Conservation (phyloP, 495 filamentous ascomycete genomes). For the Pseudoneurospora amorphoporcata region DNA sequence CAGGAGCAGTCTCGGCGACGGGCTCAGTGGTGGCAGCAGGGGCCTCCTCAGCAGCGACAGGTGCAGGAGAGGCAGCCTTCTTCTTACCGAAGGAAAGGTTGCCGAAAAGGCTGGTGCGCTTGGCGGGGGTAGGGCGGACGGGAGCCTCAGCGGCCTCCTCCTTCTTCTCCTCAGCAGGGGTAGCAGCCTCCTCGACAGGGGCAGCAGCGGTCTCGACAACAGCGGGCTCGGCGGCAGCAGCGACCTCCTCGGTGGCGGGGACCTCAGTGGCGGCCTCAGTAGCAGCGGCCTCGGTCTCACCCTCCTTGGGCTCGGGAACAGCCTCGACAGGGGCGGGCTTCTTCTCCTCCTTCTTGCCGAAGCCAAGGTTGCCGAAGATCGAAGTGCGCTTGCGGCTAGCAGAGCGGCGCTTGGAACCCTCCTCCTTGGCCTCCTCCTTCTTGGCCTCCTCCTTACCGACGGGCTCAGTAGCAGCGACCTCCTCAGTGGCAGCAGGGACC, state of each 20-base stretch:
- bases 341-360: conserved; percentile 65
- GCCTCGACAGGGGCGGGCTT: conserved; percentile 37
- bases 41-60: conserved; percentile 25
- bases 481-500: conserved; percentile 27
- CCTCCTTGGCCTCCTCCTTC: conserved; percentile 37
- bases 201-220: conserved; percentile 20
- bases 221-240: conserved; percentile 18
- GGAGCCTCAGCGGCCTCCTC: conserved; percentile 18
- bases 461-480: conserved; percentile 32
- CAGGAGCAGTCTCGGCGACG: conserved; percentile 44
- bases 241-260: conserved; percentile 17
- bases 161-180: conserved; percentile 27
- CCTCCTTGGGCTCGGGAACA: conserved; percentile 35
- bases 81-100: conserved; percentile 44
- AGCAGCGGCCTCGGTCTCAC: conserved; percentile 24
- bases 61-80: conserved; percentile 35
- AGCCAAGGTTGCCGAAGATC: conserved; percentile 55
- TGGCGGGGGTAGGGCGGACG: conserved; percentile 20
- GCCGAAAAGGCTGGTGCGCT: conserved; percentile 43
- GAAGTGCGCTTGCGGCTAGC: conserved; percentile 79
- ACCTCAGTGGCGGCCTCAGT: conserved; percentile 17
- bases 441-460: conserved; percentile 29
- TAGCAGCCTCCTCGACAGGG: conserved; percentile 20
- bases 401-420: conserved; percentile 54
- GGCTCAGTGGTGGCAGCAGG: conserved; percentile 31